Evolutionary conservation across 306 rosid genomes (phyloP), one percentile per base, ranked within the genome.

Genomic region (Herpetospermum pedunculosum): DNA sequence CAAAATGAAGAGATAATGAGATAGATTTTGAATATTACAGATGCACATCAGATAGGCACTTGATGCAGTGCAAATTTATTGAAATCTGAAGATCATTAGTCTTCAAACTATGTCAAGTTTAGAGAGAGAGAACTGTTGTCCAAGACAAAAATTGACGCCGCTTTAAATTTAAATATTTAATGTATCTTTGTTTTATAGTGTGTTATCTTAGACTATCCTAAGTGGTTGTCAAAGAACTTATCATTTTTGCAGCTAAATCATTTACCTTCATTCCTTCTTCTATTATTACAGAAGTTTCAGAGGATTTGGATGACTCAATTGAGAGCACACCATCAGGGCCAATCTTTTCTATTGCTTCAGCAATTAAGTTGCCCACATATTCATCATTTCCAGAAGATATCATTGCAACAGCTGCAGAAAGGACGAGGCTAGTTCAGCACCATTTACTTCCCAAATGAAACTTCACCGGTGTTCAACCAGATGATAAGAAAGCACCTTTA

Each of bases 211-310:
- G 30, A 19, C 48, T 15, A 23, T 46, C 30, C 11, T 5, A 41
- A 52, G n/a, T 3, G 30, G 64, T 26, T 44, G 7, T 26, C 16
- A 35, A 16, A 43, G 14, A 41, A 38, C 53, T 23, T 8, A 11
- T 26, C 25, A 6, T 57, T 40, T 74, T 40, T 50, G 46, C 54
- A n/a, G 62, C 38, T 10, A 35, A 63, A 63, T 5, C 57, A 30
- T 49, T 76, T 85, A 94, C 97, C 97, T 89, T 94, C 87, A 94
- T 84, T 81, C 98, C 98, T 87, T 94, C 95, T 86, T 94, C 98
- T 46, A 94, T 75, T 78, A 89, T 71, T 70, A 94, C 87, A 69
- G 75, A 91, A 60, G 98, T 94, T 83, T 94, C 96, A 76, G 84
- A 85, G 28, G 95, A 84, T 41, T 89, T 79, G 62, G 98, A 94